Evolutionary conservation across 2,329 filamentous ascomycete species (phyloP).

Genomic region (Botrytis hyacinthi): DNA sequence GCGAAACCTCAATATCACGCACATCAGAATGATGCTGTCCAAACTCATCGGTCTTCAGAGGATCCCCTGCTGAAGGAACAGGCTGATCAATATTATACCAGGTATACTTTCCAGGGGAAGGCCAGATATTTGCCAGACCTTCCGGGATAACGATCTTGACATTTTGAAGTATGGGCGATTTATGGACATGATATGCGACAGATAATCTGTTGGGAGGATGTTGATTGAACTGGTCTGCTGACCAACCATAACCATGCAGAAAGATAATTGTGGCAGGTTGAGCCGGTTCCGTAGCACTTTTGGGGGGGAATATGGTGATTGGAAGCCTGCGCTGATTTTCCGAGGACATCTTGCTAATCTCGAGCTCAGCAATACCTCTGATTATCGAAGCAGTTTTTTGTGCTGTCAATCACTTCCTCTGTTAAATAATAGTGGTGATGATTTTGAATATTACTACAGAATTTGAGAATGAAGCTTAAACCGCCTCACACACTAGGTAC

Average conservation of each 20-base stretch:
- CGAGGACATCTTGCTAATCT: constrained; percentile 1
- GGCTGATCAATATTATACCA: constrained; percentile 25
- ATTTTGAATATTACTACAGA: neutral
- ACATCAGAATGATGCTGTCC: constrained; percentile 14
- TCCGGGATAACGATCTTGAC: constrained; percentile 24
- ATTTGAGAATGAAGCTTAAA: neutral
- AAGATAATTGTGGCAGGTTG: constrained; percentile 24
- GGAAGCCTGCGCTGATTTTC: constrained; percentile 3
- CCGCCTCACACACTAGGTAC: too few relatives aligned
- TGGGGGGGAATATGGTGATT: constrained; percentile 21
- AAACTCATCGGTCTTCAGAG: constrained; percentile 11
- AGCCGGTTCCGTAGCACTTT: neutral
- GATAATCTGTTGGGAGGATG: constrained; percentile 18
- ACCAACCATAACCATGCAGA: constrained; percentile 23
- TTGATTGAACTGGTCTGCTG: constrained; percentile 19
- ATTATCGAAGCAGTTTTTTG: neutral
- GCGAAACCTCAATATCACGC: constrained; percentile 23
- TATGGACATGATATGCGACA: constrained; percentile 24
- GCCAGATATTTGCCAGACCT: constrained; percentile 20
- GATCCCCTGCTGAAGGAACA: constrained; percentile 16
- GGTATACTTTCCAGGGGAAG: constrained; percentile 7
- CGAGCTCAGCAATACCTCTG: neutral
- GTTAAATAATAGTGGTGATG: neutral
- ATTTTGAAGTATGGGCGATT: constrained; percentile 23
- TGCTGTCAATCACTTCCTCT: neutral